Evolutionary conservation across 495 filamentous ascomycete genomes (phyloP), one percentile per base, ranked within the genome.

Genomic region (Aspergillus wentii): DNA sequence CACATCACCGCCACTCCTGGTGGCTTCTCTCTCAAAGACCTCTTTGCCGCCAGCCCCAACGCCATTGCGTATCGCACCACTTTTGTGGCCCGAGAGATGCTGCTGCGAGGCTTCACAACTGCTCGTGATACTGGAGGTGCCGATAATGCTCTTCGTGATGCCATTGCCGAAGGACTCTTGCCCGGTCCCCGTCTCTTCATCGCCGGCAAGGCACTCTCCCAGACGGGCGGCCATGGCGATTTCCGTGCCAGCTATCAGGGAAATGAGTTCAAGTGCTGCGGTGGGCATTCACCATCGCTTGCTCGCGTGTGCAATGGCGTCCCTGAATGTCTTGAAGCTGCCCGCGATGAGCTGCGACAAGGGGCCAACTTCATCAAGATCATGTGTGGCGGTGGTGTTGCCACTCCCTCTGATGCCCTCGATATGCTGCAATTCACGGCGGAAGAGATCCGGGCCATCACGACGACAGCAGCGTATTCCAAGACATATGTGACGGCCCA

Each of bases 291-390:
- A 44, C 17, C 45, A 38, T 41, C 47, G 1, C 44, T 65, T 1
- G 66, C 64, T 1, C 56, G 69, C 4, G 30, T 77, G 1, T 68
- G 63, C 28, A 71, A 79, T 41, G 75, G 75, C 4, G 69, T 72
- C 3, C 49, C 69, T 0, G 71, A 69, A 30, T 77, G 72, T 38
- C 54, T 74, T 33, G 59, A 64, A 21, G 59, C 59, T 18, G 69
- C 67, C 0, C 58, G 74, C 10, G 74, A 79, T 28, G 69, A 75
- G 43, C 51, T 79, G 10, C 59, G 75, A 11, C 57, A 49, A 1
- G 74, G 75, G 1, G 68, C 73, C 1, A 66, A 77, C 32, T 76
- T 78, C 39, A 64, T 79, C 54, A 79, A 79, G 54, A 76, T 79
- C 37, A 76, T 79, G 73, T 55, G 61, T 9, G 66, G 67, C 3